These are phyloP conservation scores for Yamadazyma aaseri DNA, from an alignment of 1,139 yeast genomes.

Conservation along the genomic window DNA sequence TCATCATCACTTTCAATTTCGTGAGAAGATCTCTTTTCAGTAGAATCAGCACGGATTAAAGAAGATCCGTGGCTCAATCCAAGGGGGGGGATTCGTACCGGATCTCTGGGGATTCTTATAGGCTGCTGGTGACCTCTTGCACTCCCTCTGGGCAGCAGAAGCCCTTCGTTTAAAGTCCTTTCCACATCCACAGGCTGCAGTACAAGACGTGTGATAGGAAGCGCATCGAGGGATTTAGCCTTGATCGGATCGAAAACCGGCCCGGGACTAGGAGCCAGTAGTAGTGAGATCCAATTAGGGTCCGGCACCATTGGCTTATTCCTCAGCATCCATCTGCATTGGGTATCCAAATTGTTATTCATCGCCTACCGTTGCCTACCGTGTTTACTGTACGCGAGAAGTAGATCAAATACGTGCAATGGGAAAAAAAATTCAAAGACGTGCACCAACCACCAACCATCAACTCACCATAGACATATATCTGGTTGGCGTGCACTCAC, in stretches of 20 bases:
- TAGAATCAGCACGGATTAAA: no score
- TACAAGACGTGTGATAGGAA: no score
- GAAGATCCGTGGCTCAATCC: no score
- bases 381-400: no score
- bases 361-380: no score
- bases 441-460: no score
- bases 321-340: slow-evolving; percentile 18
- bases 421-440: not conserved
- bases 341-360: slow-evolving; percentile 19
- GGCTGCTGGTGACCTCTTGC: not conserved
- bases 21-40: slow-evolving; percentile 6
- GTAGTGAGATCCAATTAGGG: slow-evolving; percentile 1
- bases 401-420: not conserved
- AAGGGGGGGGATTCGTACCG: no score
- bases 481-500: no score
- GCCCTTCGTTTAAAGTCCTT: no score
- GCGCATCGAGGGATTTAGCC: not conserved
- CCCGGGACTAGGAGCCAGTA: slow-evolving; percentile 2
- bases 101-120: no score
- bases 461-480: slow-evolving; percentile 2
- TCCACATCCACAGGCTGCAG: no score
- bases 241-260: not conserved
- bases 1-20: slow-evolving; percentile 15
- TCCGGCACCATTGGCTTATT: slow-evolving; percentile 17
- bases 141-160: no score